Conservation (phyloP, 164 flowering plant species). For the Chimonanthus praecox region DNA sequence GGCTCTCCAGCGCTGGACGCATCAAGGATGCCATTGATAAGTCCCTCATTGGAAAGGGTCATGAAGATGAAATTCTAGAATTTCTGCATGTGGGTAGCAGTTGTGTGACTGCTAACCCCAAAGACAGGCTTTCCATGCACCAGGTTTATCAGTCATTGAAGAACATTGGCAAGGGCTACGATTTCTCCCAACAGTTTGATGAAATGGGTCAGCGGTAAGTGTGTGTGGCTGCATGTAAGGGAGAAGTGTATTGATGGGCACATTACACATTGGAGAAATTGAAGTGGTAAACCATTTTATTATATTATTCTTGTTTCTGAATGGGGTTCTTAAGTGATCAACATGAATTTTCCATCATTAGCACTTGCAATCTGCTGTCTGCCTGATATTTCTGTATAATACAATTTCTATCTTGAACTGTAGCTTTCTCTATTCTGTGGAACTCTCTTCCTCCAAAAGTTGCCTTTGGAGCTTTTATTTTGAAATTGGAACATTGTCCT, state of each 20-base stretch:
- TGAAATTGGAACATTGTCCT: slow-evolving; percentile 2
- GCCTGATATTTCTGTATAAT: slow-evolving; percentile 14
- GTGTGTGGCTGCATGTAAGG: not conserved
- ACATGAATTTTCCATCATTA: slow-evolving; percentile 14
- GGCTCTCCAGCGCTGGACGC: slow-evolving; percentile 28
- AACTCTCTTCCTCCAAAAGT: not conserved
- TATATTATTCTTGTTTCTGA: slow-evolving; percentile 2
- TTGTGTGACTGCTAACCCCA: slow-evolving; percentile 58
- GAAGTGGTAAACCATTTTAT: not conserved
- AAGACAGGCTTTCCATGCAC: slow-evolving; percentile 54
- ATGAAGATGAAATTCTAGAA: slow-evolving; percentile 53
- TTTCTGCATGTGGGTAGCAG: slow-evolving; percentile 42
- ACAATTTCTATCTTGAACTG: slow-evolving; percentile 7
- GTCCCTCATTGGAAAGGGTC: slow-evolving; percentile 37
- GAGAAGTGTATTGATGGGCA: not conserved
- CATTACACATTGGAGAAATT: slow-evolving; percentile 1
- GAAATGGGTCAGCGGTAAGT: slow-evolving; percentile 33
- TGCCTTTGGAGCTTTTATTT: slow-evolving; percentile 1
- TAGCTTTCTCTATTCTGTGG: slow-evolving; percentile 1
- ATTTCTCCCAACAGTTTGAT: slow-evolving; percentile 46
- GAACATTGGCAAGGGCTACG: slow-evolving; percentile 33
- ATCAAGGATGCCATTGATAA: slow-evolving; percentile 45
- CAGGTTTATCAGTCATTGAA: slow-evolving; percentile 51
- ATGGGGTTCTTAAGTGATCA: slow-evolving; percentile 10
- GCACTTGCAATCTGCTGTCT: slow-evolving; percentile 6